Evolutionary conservation across 805 yeast genomes (phyloP), one percentile per base, ranked within the genome.

Genomic region (Debaryomyces hansenii): DNA sequence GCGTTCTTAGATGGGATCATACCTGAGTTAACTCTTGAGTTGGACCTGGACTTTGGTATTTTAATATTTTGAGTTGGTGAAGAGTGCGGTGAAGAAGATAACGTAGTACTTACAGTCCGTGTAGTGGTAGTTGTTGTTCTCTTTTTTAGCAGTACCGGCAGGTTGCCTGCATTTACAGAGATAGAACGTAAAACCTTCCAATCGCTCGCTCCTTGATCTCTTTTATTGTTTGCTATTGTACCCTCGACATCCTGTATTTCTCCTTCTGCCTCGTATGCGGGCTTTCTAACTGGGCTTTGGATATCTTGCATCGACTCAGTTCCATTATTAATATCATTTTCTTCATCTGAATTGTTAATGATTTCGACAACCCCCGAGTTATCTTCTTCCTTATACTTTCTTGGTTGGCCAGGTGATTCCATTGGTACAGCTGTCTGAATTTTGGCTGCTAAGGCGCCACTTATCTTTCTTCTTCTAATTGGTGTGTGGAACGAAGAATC

Each of bases 401-500:
- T 80, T 35, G 99, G 99, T 67, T 94, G 99, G 1, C 98, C 99
- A 0, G 99, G 99, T 2, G 97, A 89, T 42, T 89, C 89, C 53
- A 80, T 79, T 4, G 98, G 99, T 15, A 94, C 90, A 0, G 94
- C 94, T 33, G 83, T 79, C 57, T 80, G 86, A 28, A 81, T 78
- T 55, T 84, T 82, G 43, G 84, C 79, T 31, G 86, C 80, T 46
- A 82, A 80, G 0, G 88, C 83, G 4, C 91, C 87, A 53, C 83
- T 74, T 47, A 82, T 80, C 55, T 84, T 77, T 46, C 78, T 57
- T 60, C 89, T 78, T 61, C 95, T 77, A 27, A 85, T 78, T 4
- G 96, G 95, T 0, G 95, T 87, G 32, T 80, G 78, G 50, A 86
- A 84, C 0, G 87, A 78, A 24, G 67, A 71, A 49, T 71, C 76